Base-by-base conservation (phyloP, 768 basidiomycete species). In the Naganishia antarctica region DNA sequence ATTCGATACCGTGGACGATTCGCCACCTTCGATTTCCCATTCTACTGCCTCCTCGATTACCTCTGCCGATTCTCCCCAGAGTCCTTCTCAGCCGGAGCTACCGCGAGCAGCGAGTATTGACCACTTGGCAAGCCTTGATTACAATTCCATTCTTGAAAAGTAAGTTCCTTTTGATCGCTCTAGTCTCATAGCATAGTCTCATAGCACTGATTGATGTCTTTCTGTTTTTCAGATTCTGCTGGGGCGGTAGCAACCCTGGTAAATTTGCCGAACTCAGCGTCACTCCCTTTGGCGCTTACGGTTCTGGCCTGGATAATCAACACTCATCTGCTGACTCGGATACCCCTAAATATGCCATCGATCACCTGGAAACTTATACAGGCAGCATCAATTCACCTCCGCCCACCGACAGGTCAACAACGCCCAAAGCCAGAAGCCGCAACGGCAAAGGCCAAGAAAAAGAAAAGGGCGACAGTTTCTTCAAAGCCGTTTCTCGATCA, bases 101-200 rank as follows among this genome's bases (percentile, higher is more conserved):
- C 62, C 62, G 0, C 34, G 62, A 45, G 49, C 62, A 3, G 28
- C 40, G 16, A 63, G 62, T 43, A 44, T 53, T 8, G 62, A 63
- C 13, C 69, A 70, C 60, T 49, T 72, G 31, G 70, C 71, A 1
- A 72, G 68, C 46, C 62, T 67, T 23, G 61, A 57, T 29, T 75
- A 74, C 66, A 69, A 66, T 26, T 68, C 64, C 60, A 73, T 77
- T 50, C 65, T 77, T 28, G 72, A 75, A 51, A 74, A 77, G 76
- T 77, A 65, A 72, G 74, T 73, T 18, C 18, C 11, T 44, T 25
- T 23, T 12, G 12, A 3, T 6, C 2, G 37, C 21, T 26, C n/a
- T n/a, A n/a, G n/a, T n/a, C n/a, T n/a, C n/a, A n/a, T n/a, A n/a
- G n/a, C n/a, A n/a, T n/a, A n/a, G n/a, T n/a, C n/a, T n/a, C n/a